A percentile compares a stretch with the other conserved stretches of the same genome.
phyloP scores from a whole-genome alignment of 2,329 filamentous ascomycete species.

The Helotiales sp. region DNA sequence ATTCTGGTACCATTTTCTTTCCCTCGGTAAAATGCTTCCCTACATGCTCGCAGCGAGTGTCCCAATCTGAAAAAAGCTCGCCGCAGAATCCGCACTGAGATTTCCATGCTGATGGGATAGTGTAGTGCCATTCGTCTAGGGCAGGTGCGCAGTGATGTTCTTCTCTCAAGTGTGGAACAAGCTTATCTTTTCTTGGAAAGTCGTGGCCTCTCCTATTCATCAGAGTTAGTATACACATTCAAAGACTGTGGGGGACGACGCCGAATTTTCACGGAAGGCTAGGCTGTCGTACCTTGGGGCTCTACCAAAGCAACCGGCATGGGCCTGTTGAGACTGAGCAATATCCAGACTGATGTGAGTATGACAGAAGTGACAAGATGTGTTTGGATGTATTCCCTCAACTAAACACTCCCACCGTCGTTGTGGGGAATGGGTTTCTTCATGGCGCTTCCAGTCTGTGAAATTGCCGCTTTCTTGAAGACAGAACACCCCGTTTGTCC shows the following conservation, averaged over 20 bases:
- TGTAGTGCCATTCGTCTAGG: slow-evolving; percentile 1
- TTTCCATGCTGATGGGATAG: slow-evolving; percentile 1
- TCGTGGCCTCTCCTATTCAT: background rate
- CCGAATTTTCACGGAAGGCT: no score
- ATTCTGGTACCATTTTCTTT: slow-evolving; percentile 3
- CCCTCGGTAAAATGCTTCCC: slow-evolving; percentile 3
- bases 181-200: slow-evolving; percentile 5
- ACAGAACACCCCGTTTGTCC: background rate
- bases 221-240: no score
- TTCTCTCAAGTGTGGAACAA: background rate
- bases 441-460: slow-evolving; percentile 8
- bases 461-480: background rate
- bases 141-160: background rate
- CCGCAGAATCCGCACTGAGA: slow-evolving; percentile 8
- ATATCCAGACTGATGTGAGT: background rate
- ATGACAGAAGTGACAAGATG: background rate
- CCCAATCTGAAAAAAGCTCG: background rate
- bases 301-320: background rate
- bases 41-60: slow-evolving; percentile 4
- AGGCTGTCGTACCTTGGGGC: no score
- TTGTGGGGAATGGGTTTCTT: slow-evolving; percentile 9
- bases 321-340: background rate
- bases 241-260: no score
- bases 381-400: background rate
- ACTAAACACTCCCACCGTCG: slow-evolving; percentile 8